Evolutionary conservation across 1,284 basidiomycete species (phyloP), one percentile per base, ranked within the genome.

Genomic region (Pisolithus thermaeus): DNA sequence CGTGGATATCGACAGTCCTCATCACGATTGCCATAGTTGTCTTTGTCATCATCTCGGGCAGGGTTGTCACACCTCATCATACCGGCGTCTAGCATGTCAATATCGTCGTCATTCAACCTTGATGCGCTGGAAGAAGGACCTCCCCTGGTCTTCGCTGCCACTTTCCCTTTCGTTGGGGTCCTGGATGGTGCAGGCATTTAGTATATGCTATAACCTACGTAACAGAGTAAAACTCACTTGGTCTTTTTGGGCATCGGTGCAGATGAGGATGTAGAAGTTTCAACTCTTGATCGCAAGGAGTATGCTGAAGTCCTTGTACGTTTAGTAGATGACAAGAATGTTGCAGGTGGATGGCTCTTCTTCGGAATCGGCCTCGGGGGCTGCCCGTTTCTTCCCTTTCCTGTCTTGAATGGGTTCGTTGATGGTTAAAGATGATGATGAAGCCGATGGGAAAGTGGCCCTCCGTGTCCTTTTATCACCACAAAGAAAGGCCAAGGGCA

Each of bases 301-400:
- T 89, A 87, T 53, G 77, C 72, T 51, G 73, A 63, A 28, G 73
- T 71, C 55, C 77, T 77, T 48, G 73, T 72, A 58, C 82, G 80
- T 69, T 89, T 89, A 54, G 71, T 72, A 47, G 80, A 59, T 47
- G 69, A 65, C 49, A 72, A 63, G 54, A 67, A 53, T 51, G 68
- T 73, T 52, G 77, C 69, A 51, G n/a, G 70, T 71, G 57, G 67
- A 62, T 47, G 63, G 65, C 49, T 77, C 74, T 66, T 87, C 83
- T 69, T 87, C 84, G 47, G 80, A 80, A 56, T 70, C 68, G 40
- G 73, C 70, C 70, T 89, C 87, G 46, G 86, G 84, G 23, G 74
- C 78, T 42, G 88, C 88, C 60, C 88, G 87, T 72, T 91, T 91
- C 81, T 91, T 91, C 56, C 88, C 88, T 71, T 91, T 91, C 58